phyloP scores from a whole-genome alignment of 176 grass and related monocot genomes.

The Saccharum spontaneum region DNA sequence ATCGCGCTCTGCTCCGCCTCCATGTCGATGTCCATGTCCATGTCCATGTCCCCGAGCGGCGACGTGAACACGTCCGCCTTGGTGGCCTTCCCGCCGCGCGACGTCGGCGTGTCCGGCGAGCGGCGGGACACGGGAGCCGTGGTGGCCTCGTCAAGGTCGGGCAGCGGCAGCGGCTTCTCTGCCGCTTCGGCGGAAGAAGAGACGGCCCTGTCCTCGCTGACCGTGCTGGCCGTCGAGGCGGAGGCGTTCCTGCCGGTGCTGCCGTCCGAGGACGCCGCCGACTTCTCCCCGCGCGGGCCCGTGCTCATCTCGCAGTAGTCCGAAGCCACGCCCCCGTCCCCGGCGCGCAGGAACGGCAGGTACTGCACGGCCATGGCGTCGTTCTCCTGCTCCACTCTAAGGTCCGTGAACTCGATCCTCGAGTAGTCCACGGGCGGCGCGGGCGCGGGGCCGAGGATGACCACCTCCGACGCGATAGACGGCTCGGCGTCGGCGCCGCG shows the following conservation, averaged over 20 bases:
- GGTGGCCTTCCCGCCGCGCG: conserved; percentile 8
- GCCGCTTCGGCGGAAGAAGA: not conserved
- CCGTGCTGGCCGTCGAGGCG: conserved; percentile 47
- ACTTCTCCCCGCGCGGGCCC: conserved; percentile 12
- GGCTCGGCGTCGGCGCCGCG: not conserved
- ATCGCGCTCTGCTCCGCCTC: conserved; percentile 74
- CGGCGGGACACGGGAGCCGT: not conserved
- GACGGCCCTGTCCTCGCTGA: conserved; percentile 41
- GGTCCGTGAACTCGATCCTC: conserved; percentile 63
- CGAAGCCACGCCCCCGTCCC: too few relatives aligned
- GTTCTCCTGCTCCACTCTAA: conserved; percentile 62
- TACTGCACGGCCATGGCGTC: conserved; percentile 79
- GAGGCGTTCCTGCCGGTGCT: conserved; percentile 54
- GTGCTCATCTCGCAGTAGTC: conserved; percentile 47
- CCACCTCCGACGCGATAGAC: conserved; percentile 81
- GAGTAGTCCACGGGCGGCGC: conserved; percentile 38
- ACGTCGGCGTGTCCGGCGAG: conserved; percentile 64
- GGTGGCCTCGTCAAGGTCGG: not conserved
- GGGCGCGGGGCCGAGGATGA: conserved; percentile 49
- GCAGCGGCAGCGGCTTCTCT: not conserved
- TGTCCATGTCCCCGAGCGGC: conserved; percentile 52
- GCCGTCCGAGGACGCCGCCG: conserved; percentile 31
- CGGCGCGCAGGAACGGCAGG: conserved; percentile 64
- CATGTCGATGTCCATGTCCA: conserved; percentile 55
- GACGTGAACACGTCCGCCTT: conserved; percentile 49